These are phyloP conservation scores for Polygonum maritimum DNA, from an alignment of 148 eudicot genomes.

Conservation along the genomic window DNA sequence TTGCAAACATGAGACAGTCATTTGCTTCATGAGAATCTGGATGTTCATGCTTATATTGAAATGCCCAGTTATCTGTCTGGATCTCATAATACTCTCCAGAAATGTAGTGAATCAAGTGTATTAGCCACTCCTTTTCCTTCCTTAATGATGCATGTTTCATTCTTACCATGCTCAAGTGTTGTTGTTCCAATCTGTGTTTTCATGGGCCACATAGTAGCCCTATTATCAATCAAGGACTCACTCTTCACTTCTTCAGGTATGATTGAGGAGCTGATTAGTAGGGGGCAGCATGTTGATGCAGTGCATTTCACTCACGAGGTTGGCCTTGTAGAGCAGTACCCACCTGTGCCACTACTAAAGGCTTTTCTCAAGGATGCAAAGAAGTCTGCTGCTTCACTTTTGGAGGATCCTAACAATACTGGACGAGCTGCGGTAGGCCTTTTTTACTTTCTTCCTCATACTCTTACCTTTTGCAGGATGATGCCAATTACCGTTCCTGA, in stretches of 20 bases:
- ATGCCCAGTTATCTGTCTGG: neutral
- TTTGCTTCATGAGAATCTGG: neutral
- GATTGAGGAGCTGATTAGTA: conserved; percentile 94
- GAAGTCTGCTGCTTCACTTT: conserved; percentile 67
- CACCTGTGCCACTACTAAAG: conserved; percentile 79
- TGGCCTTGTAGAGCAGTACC: conserved; percentile 83
- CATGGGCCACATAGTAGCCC: neutral
- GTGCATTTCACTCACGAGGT: conserved; percentile 93
- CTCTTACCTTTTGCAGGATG: neutral
- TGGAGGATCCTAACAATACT: conserved; percentile 76
- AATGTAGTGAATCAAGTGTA: neutral
- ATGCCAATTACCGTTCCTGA: too few species aligned
- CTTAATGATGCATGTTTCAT: neutral
- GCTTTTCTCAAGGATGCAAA: conserved; percentile 92
- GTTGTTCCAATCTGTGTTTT: neutral
- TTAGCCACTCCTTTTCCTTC: neutral
- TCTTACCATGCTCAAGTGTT: neutral
- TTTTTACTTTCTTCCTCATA: neutral
- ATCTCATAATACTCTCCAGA: neutral
- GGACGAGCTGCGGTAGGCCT: conserved; percentile 49
- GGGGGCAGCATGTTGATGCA: conserved; percentile 99
- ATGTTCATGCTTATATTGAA: neutral
- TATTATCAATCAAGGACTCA: neutral
- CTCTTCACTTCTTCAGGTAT: conserved; percentile 56
- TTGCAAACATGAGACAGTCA: neutral